Conservation (phyloP, 192 early-diverging fungal species). For the Spizellomyces sp. region DNA sequence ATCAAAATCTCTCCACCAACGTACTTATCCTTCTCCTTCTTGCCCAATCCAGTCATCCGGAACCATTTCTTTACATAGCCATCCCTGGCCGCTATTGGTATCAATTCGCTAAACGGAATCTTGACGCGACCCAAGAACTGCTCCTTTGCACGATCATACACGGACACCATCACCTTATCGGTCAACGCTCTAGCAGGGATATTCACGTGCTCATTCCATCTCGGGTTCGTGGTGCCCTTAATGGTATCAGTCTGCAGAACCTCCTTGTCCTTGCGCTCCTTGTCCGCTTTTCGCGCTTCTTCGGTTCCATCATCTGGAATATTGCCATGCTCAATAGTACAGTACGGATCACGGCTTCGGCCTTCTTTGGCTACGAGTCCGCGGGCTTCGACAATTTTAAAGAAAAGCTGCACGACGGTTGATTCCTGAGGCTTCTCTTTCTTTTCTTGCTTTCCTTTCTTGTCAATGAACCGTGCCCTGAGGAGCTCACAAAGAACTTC, state of each 20-base stretch:
- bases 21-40: slow-evolving; percentile 59
- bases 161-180: slow-evolving; percentile 49
- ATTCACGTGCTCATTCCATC: slow-evolving; percentile 55
- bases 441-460: not conserved
- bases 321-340: slow-evolving; percentile 51
- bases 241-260: slow-evolving; percentile 50
- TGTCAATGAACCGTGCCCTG: slow-evolving; percentile 32
- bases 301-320: slow-evolving; percentile 35
- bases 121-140: slow-evolving; percentile 53
- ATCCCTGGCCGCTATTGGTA: slow-evolving; percentile 35
- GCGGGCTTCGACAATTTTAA: slow-evolving; percentile 55
- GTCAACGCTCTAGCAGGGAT: slow-evolving; percentile 33
- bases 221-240: slow-evolving; percentile 35
- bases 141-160: slow-evolving; percentile 54
- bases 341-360: slow-evolving; percentile 49
- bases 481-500: slow-evolving; percentile 48
- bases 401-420: slow-evolving; percentile 36
- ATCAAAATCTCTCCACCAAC: slow-evolving; percentile 57
- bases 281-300: slow-evolving; percentile 21
- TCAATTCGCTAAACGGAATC: slow-evolving; percentile 45
- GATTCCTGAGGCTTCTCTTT: not conserved
- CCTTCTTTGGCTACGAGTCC: slow-evolving; percentile 57
- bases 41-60: slow-evolving; percentile 38
- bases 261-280: slow-evolving; percentile 31
- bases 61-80: slow-evolving; percentile 41